phyloP scores from a whole-genome alignment of 2,329 filamentous ascomycete genomes.

The Xylaria sp. region DNA sequence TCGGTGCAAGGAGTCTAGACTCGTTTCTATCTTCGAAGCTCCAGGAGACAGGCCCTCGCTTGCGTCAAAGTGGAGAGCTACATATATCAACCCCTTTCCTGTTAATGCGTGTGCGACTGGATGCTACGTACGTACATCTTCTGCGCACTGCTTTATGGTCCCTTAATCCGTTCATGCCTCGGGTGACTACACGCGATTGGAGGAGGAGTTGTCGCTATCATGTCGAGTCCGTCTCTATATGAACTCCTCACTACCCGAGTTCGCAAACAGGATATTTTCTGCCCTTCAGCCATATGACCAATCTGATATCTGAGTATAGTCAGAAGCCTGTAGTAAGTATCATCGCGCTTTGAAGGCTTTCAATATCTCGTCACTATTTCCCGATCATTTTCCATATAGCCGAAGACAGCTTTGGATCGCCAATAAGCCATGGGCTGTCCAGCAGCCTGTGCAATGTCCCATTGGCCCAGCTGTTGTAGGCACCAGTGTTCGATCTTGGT shows the following conservation, averaged over 20 bases:
- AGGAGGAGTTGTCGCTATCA: not conserved
- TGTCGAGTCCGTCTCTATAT: not conserved
- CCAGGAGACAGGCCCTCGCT: not conserved
- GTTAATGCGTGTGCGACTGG: conserved; percentile 1
- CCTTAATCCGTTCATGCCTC: no score
- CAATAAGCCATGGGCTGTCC: not conserved
- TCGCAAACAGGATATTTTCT: not conserved
- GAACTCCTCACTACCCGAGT: not conserved
- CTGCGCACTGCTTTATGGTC: not conserved
- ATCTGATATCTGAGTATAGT: no score
- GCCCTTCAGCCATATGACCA: no score
- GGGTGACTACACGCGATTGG: no score
- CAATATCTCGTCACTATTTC: not conserved
- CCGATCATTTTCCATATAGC: not conserved
- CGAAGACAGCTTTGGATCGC: not conserved
- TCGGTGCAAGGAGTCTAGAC: conserved; percentile 15
- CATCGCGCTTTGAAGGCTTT: not conserved
- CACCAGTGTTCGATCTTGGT: not conserved
- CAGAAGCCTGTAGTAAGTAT: not conserved
- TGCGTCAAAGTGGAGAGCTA: conserved; percentile 5
- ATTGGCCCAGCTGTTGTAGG: not conserved
- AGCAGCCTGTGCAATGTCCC: no score
- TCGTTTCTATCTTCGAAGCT: not conserved
- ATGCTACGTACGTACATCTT: not conserved
- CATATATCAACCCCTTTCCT: conserved; percentile 20